Base-by-base conservation (phyloP, 768 basidiomycete species). In the Phanerochaete carnosa region DNA sequence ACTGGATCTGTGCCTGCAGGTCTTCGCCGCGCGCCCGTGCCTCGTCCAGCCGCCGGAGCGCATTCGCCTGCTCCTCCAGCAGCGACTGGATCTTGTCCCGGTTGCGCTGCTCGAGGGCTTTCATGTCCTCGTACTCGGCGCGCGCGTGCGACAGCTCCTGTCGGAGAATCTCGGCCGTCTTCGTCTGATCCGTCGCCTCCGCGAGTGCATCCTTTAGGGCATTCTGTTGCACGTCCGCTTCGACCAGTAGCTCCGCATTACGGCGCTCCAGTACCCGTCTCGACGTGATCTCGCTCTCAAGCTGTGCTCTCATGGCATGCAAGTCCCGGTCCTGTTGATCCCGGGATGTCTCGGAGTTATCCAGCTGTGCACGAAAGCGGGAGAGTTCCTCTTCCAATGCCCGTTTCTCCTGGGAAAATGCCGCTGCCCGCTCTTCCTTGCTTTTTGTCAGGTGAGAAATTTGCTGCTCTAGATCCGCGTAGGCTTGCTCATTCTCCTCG, bases 51-150 rank as follows among this genome's bases (percentile, higher is more conserved):
- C 83, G 85, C 35, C 82, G 82, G 45, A 94, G 75, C 47, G 84
- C 87, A 45, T 75, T 77, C n/a, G 86, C 86, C 69, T 94, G 90
- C 32, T 94, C 92, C 62, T 88, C 87, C 46, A 94, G 75, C 45
- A 95, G 72, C 54, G 76, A 77, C 8, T 83, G 79, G 15, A 92
- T 77, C 67, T 89, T 89, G 57, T 78, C 76, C 13, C 83, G 78
- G 62, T 88, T 87, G 59, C 83, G 79, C 45, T 78, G 77, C 70
- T 92, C 90, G 45, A 91, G 75, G 12, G 77, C 73, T 70, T 89
- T 88, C 49, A 90, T 80, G 51, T 87, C 87, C 60, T 89, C 86
- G 45, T 83, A 84, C 69, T 91, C 88, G 1, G 76, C 73, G 45
- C 77, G 80, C 3, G 83, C 83, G 59, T 85, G 86, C 1, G 76